phyloP scores from a whole-genome alignment of 805 yeast genomes.

The Candida broadrunensis region DNA sequence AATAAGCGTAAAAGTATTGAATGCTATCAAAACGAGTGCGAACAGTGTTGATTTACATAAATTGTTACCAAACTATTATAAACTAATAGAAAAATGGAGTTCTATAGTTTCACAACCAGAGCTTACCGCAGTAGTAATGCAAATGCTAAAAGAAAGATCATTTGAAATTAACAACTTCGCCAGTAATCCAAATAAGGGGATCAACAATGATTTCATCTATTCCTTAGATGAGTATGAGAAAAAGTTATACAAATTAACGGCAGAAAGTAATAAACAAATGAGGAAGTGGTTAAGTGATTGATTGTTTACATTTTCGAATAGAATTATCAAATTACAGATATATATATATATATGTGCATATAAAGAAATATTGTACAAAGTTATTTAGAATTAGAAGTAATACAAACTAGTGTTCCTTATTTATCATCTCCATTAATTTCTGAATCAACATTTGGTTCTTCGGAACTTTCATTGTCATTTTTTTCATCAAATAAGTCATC shows the following conservation, averaged over 20 bases:
- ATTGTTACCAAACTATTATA: conserved; percentile 64
- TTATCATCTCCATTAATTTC: conserved; percentile 13
- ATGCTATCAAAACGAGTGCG: conserved; percentile 79
- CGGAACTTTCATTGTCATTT: conserved; percentile 7
- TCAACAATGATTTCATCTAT: conserved; percentile 51
- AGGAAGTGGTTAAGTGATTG: conserved; percentile 32
- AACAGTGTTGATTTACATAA: conserved; percentile 62
- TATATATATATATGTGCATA: too few species aligned
- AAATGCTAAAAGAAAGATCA: conserved; percentile 61
- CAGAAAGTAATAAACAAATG: conserved; percentile 43
- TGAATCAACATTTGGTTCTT: conserved; percentile 12
- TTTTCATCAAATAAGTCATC: conserved; percentile 26
- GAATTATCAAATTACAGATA: not conserved
- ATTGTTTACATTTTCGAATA: too few species aligned
- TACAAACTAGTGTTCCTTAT: conserved; percentile 5
- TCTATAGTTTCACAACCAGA: conserved; percentile 64
- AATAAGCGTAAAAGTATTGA: conserved; percentile 60
- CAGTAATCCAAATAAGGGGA: conserved; percentile 46
- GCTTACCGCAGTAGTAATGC: conserved; percentile 46
- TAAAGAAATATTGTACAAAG: not conserved
- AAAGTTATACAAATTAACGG: conserved; percentile 49
- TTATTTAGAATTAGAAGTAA: too few species aligned
- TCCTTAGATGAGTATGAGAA: conserved; percentile 79
- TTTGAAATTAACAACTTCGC: conserved; percentile 73
- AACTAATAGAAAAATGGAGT: conserved; percentile 75